These are phyloP conservation scores for Xylariaceae sp. DNA, from an alignment of 2,329 filamentous ascomycete species.

Conservation along the genomic window DNA sequence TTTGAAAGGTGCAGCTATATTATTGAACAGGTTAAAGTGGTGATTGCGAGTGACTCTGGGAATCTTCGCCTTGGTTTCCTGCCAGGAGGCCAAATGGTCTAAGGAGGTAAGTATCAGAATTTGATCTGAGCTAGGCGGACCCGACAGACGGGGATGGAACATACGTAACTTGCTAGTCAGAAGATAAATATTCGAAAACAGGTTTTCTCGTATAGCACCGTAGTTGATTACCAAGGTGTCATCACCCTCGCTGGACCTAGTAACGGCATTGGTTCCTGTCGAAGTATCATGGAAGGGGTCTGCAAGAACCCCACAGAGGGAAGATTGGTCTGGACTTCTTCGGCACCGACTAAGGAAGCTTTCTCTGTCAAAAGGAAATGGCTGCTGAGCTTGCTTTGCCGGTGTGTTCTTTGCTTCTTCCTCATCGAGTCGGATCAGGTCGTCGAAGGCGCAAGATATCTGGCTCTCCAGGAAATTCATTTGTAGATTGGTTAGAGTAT, in stretches of 20 bases:
- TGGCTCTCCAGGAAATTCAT: neutral
- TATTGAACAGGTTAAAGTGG: neutral
- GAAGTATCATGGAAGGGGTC: too few relatives aligned
- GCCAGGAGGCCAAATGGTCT: neutral
- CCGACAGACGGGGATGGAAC: neutral
- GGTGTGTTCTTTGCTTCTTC: neutral
- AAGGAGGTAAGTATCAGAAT: neutral
- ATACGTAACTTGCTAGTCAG: neutral
- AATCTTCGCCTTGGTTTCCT: neutral
- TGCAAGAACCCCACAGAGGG: neutral
- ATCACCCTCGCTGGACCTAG: too few relatives aligned
- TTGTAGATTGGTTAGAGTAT: neutral
- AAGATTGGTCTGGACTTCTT: neutral
- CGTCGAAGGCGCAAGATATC: neutral
- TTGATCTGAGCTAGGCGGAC: neutral
- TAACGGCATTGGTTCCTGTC: too few relatives aligned
- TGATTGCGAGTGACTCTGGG: neutral
- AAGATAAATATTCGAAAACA: neutral
- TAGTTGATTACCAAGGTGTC: too few relatives aligned
- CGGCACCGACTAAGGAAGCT: neutral
- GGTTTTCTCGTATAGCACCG: neutral
- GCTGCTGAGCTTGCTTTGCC: neutral
- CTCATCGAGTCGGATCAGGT: neutral
- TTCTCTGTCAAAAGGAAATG: slow-evolving; percentile 1
- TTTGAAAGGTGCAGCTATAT: neutral